A percentile compares a stretch with the other conserved stretches of the same genome.
These are phyloP conservation scores for Ajuga reptans DNA, from an alignment of 305 asterid genomes.

Conservation along the genomic window DNA sequence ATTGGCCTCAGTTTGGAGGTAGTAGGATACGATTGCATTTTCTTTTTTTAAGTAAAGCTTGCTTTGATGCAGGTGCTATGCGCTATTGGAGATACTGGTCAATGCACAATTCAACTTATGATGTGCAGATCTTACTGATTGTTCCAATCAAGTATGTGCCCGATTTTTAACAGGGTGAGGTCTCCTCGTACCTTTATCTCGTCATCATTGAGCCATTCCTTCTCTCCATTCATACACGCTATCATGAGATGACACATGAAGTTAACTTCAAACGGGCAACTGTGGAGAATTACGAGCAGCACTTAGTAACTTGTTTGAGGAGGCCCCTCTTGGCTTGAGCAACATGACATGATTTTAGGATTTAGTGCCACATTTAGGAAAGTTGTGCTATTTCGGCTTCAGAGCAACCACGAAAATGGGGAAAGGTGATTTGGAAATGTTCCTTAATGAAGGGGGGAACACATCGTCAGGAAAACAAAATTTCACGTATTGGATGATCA, in stretches of 20 bases:
- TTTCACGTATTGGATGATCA: background rate
- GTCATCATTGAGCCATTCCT: background rate
- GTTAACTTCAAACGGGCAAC: too few relatives aligned
- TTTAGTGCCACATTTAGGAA: too few relatives aligned
- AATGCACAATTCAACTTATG: conserved; percentile 1
- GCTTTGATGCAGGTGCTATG: conserved; percentile 14
- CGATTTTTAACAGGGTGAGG: background rate
- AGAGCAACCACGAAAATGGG: too few relatives aligned
- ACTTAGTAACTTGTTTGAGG: background rate
- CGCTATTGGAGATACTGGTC: background rate
- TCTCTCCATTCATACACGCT: too few relatives aligned
- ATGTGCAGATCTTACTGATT: background rate
- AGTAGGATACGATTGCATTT: too few relatives aligned
- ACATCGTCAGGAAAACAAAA: background rate
- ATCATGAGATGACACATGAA: too few relatives aligned
- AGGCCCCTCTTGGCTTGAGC: background rate
- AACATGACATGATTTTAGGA: background rate
- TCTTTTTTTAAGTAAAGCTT: too few relatives aligned
- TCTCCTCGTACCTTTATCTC: background rate
- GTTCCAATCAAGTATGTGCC: conserved; percentile 9
- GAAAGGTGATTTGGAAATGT: background rate
- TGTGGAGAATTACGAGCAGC: background rate
- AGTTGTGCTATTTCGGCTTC: background rate
- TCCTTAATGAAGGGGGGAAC: too few relatives aligned
- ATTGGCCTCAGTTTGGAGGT: too few relatives aligned